Percentiles rank a stretch among this genome's conserved stretches.
Evolutionary conservation across 176 grass and related monocot genomes (phyloP).

Genomic region (Panicum miliaceum): DNA sequence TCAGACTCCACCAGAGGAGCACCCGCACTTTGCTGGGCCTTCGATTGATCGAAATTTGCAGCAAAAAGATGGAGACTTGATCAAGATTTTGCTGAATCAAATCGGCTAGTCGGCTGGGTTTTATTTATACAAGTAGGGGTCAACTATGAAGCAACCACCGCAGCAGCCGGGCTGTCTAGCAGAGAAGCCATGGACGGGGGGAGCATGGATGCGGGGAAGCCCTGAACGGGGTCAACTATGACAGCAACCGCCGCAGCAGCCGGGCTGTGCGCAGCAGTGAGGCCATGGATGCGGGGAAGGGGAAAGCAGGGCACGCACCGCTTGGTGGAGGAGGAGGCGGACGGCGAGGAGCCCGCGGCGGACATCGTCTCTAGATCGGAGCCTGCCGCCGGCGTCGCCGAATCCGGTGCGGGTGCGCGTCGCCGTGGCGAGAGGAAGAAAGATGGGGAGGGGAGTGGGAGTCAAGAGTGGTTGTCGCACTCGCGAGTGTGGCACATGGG

Average conservation of each 20-base stretch:
- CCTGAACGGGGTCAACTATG: too few relatives aligned
- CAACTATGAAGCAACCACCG: neutral
- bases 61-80: neutral
- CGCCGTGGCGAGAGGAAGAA: neutral
- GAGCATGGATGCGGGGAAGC: neutral
- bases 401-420: neutral
- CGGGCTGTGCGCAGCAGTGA: neutral
- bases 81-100: neutral
- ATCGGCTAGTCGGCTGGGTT: neutral
- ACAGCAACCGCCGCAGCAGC: too few relatives aligned
- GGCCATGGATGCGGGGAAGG: neutral
- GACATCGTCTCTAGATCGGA: conserved; percentile 15
- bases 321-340: neutral
- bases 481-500: too few relatives aligned
- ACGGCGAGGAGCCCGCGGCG: neutral
- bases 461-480: neutral
- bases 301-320: conserved; percentile 10
- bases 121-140: too few relatives aligned
- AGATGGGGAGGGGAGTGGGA: neutral
- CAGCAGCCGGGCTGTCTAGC: neutral
- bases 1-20: too few relatives aligned
- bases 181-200: neutral
- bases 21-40: neutral
- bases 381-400: neutral
- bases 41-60: neutral